Evolutionary conservation across 441 rosid species (phyloP), one percentile per base, ranked within the genome.

Genomic region (Gossypium gossypioides): DNA sequence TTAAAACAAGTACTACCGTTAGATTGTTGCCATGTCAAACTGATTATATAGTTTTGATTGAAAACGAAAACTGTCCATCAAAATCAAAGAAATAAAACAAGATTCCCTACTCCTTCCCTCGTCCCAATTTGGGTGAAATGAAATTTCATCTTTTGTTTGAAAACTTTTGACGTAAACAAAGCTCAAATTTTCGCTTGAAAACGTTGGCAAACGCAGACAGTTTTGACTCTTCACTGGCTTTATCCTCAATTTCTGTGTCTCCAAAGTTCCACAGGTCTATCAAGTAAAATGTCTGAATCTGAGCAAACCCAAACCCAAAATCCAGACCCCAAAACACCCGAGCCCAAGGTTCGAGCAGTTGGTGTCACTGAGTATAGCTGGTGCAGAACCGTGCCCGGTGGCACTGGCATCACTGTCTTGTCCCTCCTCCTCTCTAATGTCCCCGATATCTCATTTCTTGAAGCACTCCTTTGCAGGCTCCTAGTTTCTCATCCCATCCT

Each of bases 371-470:
- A 93, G 74, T 80, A 78, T 74, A 89, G 97, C 72, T 93, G 97
- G 98, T 93, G 96, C 86, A 87, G 78, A 80, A 93, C 95, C 1
- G 89, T 90, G 5, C 82, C 90, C 1, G 69, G 72, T 9, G 98
- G 97, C 60, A 93, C 98, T 3, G 96, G 95, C 69, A 83, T 87
- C 81, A 87, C 97, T 4, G 96, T 90, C 75, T 79, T 93, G n/a
- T 83, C 87, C 44, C 93, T 93, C 73, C 86, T 82, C 67, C 84
- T 91, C 6, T 73, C 84, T 8, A 80, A 81, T 64, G 81, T 72
- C 0, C 91, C 88, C 0, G 60, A 82, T 44, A 62, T 86, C 56
- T 60, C 74, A 13, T 54, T 71, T 76, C 82, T 91, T 81, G 86
- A 82, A 76, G 68, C 64, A 6, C 81, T 86, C 81, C 82, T 94